Conservation (phyloP, 2,329 filamentous ascomycete genomes). For the Aspergillus vadensis region DNA sequence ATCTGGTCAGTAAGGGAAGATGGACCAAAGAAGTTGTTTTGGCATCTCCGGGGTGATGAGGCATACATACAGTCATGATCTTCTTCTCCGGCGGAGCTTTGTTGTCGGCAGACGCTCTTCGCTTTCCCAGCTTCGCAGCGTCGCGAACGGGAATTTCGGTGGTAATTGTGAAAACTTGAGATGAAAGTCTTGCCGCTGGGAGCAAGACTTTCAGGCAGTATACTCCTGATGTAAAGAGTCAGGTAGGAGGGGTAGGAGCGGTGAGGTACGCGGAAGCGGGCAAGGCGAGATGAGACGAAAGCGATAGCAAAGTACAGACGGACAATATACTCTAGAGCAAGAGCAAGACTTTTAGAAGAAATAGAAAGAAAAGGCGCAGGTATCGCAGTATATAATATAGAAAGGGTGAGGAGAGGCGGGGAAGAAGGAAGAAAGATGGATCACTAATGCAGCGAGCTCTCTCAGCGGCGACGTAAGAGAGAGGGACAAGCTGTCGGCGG, state of each 20-base stretch:
- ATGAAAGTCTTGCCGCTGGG: slow-evolving; percentile 43
- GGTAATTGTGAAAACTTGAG: slow-evolving; percentile 43
- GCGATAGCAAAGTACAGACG: slow-evolving; percentile 2
- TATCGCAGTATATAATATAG: slow-evolving; percentile 7
- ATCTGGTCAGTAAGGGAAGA: slow-evolving; percentile 11
- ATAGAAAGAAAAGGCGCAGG: background rate
- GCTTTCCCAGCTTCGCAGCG: slow-evolving; percentile 54
- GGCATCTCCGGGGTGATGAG: background rate
- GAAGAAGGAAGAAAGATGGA: slow-evolving; percentile 11
- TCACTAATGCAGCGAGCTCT: slow-evolving; percentile 15
- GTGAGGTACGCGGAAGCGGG: slow-evolving; percentile 18
- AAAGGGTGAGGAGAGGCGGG: slow-evolving; percentile 14
- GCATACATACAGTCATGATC: slow-evolving; percentile 55
- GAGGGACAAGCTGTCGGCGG: slow-evolving; percentile 18
- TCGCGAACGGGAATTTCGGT: slow-evolving; percentile 47
- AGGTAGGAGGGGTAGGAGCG: slow-evolving; percentile 25
- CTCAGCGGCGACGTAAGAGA: slow-evolving; percentile 24
- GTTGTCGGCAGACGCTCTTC: slow-evolving; percentile 53
- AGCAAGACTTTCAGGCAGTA: slow-evolving; percentile 47
- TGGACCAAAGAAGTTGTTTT: too few species aligned
- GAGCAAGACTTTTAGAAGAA: background rate
- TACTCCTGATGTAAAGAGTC: slow-evolving; percentile 30
- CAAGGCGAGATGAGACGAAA: slow-evolving; percentile 13
- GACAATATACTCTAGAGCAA: background rate
- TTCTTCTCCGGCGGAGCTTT: slow-evolving; percentile 54